A percentile compares a stretch with the other conserved stretches of the same genome.
phyloP scores from a whole-genome alignment of 192 early-diverging fungal species.

The Spizellomyces punctatus region DNA sequence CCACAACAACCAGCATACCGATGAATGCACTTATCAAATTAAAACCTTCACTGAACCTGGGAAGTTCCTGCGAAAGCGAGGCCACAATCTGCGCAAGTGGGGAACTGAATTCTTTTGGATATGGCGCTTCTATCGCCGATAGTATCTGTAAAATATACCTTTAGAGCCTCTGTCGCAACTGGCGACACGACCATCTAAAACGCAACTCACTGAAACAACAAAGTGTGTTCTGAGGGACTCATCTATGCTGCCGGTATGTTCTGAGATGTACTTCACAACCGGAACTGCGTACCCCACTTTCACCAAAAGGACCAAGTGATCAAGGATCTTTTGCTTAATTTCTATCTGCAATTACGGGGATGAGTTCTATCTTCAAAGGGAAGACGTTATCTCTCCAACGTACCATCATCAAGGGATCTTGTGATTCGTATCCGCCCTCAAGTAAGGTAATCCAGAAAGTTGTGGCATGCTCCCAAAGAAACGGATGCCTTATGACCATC shows the following conservation, averaged over 20 bases:
- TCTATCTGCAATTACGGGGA: not conserved
- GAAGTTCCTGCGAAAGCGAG: not conserved
- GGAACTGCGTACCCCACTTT: not conserved
- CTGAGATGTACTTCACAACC: not conserved
- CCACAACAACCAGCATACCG: too few species aligned
- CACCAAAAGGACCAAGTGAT: not conserved
- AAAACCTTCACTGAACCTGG: too few species aligned
- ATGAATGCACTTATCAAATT: too few species aligned
- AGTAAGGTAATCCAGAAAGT: not conserved
- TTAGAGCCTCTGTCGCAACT: too few species aligned
- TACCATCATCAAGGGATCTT: not conserved
- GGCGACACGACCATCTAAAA: too few species aligned
- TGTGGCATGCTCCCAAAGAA: not conserved
- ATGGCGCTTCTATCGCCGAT: not conserved
- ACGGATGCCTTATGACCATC: not conserved
- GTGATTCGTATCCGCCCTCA: not conserved
- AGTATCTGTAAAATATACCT: not conserved
- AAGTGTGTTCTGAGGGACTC: not conserved
- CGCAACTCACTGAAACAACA: not conserved
- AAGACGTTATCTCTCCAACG: not conserved
- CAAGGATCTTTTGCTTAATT: not conserved
- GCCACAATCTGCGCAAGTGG: not conserved
- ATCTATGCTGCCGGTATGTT: not conserved
- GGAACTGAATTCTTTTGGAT: not conserved
- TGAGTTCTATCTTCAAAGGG: not conserved